phyloP scores from a whole-genome alignment of 495 filamentous ascomycete species.

The Neurospora cerealis region DNA sequence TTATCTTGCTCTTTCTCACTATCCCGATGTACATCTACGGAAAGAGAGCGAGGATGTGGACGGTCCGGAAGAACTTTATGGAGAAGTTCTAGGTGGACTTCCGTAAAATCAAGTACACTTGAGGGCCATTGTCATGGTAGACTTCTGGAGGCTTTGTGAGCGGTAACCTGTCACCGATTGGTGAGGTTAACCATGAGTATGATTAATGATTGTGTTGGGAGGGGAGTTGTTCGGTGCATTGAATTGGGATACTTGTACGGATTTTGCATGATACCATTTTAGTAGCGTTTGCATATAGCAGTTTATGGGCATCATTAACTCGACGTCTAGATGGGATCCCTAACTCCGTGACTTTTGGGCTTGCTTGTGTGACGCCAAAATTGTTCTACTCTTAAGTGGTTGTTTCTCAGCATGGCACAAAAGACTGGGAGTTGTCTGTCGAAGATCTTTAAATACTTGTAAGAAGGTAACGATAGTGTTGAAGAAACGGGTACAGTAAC shows the following conservation, averaged over 20 bases:
- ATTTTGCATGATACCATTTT: neutral
- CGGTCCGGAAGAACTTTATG: slow-evolving; percentile 78
- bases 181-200: neutral
- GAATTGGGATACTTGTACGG: neutral
- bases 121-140: neutral
- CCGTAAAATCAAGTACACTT: neutral
- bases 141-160: neutral
- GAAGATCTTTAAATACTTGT: neutral
- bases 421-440: neutral
- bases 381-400: neutral
- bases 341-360: neutral
- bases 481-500: neutral
- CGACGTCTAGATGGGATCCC: neutral
- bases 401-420: neutral
- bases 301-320: neutral
- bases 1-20: slow-evolving; percentile 60
- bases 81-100: slow-evolving; percentile 56
- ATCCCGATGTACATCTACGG: slow-evolving; percentile 96
- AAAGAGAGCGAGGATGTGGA: slow-evolving; percentile 95
- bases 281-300: neutral
- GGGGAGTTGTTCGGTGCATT: neutral
- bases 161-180: neutral
- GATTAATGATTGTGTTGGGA: neutral
- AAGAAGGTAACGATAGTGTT: neutral
- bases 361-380: neutral